Evolutionary conservation across 768 basidiomycete species (phyloP).

Genomic region (Tylopilus felleus): DNA sequence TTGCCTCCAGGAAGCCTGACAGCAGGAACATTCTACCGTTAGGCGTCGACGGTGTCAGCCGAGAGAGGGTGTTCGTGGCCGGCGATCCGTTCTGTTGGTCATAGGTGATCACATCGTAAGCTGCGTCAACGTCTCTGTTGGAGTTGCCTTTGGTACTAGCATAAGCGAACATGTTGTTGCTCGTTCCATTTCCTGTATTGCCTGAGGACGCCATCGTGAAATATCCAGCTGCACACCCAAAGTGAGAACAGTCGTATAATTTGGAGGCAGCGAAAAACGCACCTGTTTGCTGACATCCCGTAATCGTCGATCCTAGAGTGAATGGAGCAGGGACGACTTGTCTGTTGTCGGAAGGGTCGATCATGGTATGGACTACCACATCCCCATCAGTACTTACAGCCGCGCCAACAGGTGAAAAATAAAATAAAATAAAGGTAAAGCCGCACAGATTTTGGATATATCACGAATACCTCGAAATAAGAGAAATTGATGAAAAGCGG

Average conservation of each 20-base stretch:
- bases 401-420: not conserved
- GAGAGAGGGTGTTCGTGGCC: slow-evolving; percentile 19
- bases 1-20: slow-evolving; percentile 38
- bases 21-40: slow-evolving; percentile 2
- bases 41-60: slow-evolving; percentile 1
- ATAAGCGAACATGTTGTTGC: slow-evolving; percentile 65
- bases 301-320: slow-evolving; percentile 53
- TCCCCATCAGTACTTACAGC: not conserved
- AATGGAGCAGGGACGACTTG: slow-evolving; percentile 56
- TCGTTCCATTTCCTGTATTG: slow-evolving; percentile 66
- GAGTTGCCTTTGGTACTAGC: slow-evolving; percentile 58
- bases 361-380: slow-evolving; percentile 42
- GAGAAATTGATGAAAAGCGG: slow-evolving; percentile 46
- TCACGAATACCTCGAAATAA: slow-evolving; percentile 28
- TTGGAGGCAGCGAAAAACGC: too few relatives aligned
- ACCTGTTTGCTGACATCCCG: slow-evolving; percentile 58
- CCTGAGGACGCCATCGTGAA: slow-evolving; percentile 43
- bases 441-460: slow-evolving; percentile 19
- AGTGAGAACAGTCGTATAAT: not conserved
- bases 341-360: slow-evolving; percentile 72
- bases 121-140: slow-evolving; percentile 54
- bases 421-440: not conserved
- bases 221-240: slow-evolving; percentile 41
- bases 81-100: slow-evolving; percentile 56
- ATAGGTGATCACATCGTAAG: slow-evolving; percentile 56